Conservation (phyloP, 2,329 filamentous ascomycete genomes). For the Penicillium sp. region DNA sequence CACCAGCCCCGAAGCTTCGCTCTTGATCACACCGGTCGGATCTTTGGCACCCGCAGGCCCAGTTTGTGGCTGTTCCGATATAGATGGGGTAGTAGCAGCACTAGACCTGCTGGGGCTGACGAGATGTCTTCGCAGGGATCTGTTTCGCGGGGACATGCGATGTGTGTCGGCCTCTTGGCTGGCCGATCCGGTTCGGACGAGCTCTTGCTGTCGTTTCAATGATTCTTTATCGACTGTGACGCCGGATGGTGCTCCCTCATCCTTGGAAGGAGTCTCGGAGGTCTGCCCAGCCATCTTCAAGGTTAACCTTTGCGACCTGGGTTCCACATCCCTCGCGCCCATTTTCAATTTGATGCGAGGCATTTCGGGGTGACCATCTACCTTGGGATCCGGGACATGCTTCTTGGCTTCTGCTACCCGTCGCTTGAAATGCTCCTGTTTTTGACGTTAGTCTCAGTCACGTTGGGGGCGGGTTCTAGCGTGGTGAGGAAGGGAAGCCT, state of each 20-base stretch:
- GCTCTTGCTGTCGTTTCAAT: conserved; percentile 58
- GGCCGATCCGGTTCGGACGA: conserved; percentile 56
- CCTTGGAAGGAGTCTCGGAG: conserved; percentile 55
- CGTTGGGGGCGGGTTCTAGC: background rate
- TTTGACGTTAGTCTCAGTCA: conserved; percentile 22
- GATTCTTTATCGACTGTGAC: conserved; percentile 62
- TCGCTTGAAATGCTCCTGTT: conserved; percentile 70
- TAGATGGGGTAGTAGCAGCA: conserved; percentile 26
- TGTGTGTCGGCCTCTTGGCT: conserved; percentile 30
- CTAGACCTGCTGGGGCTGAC: conserved; percentile 36
- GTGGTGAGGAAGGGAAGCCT: conserved; percentile 18
- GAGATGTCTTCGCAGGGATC: conserved; percentile 47
- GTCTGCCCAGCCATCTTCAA: conserved; percentile 70
- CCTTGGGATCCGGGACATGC: conserved; percentile 70
- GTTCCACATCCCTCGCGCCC: conserved; percentile 51
- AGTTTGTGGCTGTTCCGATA: conserved; percentile 36
- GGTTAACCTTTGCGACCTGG: conserved; percentile 68
- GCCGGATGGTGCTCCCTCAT: conserved; percentile 49
- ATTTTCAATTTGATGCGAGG: conserved; percentile 84
- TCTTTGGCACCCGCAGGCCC: conserved; percentile 31
- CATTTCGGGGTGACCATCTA: conserved; percentile 53
- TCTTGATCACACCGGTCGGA: conserved; percentile 30
- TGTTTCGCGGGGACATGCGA: conserved; percentile 32
- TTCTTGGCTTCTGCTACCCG: conserved; percentile 74
- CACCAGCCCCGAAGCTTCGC: conserved; percentile 13